Conservation (phyloP, 1,284 basidiomycete species). For the Leccinum pallidistipes region DNA sequence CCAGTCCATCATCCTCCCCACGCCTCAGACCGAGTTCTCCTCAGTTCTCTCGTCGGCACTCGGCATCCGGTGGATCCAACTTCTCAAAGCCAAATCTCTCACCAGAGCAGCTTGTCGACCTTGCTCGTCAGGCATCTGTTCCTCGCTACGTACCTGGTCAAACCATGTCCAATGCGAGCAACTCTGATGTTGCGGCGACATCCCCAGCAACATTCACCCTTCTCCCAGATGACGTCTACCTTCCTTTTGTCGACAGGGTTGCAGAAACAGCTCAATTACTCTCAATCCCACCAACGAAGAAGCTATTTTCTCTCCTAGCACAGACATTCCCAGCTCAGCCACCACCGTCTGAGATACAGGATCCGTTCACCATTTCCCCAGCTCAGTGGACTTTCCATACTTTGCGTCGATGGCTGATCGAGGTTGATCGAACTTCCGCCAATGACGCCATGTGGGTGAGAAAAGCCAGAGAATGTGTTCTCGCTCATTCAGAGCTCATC, state of each 20-base stretch:
- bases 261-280: constrained; percentile 64
- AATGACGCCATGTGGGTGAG: constrained; percentile 65
- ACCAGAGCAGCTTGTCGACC: constrained; percentile 66
- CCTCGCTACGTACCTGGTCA: constrained; percentile 39
- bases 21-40: constrained; percentile 49
- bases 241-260: constrained; percentile 76
- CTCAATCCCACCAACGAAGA: constrained; percentile 57
- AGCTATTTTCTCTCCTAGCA: constrained; percentile 65
- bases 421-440: constrained; percentile 54
- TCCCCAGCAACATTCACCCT: constrained; percentile 62
- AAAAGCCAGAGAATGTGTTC: constrained; percentile 63
- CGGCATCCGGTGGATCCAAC: constrained; percentile 26
- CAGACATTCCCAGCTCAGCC: constrained; percentile 56
- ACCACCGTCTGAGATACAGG: constrained; percentile 20
- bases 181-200: background rate
- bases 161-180: constrained; percentile 19
- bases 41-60: constrained; percentile 35
- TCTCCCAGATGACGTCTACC: constrained; percentile 65
- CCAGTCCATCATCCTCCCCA: constrained; percentile 44
- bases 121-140: constrained; percentile 59
- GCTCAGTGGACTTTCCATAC: constrained; percentile 25
- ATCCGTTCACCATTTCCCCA: constrained; percentile 27
- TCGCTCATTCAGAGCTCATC: constrained; percentile 70
- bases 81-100: constrained; percentile 48
- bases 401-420: constrained; percentile 54